Evolutionary conservation across 2,329 filamentous ascomycete species (phyloP), one percentile per base, ranked within the genome.

Genomic region (Fusarium drepaniforme): DNA sequence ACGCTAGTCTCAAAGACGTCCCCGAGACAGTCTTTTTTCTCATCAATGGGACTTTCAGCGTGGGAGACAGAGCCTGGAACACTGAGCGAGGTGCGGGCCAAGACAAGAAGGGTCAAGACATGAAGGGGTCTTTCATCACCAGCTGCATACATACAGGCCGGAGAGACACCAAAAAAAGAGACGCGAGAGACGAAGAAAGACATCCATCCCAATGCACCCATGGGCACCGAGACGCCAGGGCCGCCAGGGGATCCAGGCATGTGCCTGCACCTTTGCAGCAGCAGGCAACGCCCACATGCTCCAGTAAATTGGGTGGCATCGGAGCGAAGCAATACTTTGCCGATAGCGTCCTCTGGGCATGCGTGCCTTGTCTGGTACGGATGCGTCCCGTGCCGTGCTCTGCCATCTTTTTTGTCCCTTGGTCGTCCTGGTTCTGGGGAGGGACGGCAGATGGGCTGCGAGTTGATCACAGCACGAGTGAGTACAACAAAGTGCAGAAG

Each of bases 241-340:
- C 62, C 62, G 51, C 42, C 62, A 58, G 49, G 62, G 62, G 62
- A 58, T 58, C 51, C 49, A 58, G 49, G 46, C 62, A 65, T 58
- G 62, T 65, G 62, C 51, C 42, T 65, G 35, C 62, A 33, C 49
- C 53, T 44, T 57, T 65, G 51, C 51, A 65, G 38, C 46, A 33
- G 13, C 25, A 28, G 25, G 46, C 25, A 51, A 18, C 56, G 62
- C 35, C 60, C 60, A 64, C 60, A 53, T 64, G 62, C 46, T 42
- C 37, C 37, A 37, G 62, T 58, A 58, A 75, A 75, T 75, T 75
- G 60, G 58, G 70, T 75, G 66, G 72, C 62, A 70, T 69, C 53
- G 40, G 42, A 49, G 42, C n/a, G 61, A 44, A 56, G 51, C 58
- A 65, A 58, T 44, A 65, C 38, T 58, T 64, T 58, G 62, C 60